Percentiles rank a stretch among this genome's conserved stretches.
Conservation (phyloP, 177 flowering plant genomes). For the Vitis hybrid region DNA sequence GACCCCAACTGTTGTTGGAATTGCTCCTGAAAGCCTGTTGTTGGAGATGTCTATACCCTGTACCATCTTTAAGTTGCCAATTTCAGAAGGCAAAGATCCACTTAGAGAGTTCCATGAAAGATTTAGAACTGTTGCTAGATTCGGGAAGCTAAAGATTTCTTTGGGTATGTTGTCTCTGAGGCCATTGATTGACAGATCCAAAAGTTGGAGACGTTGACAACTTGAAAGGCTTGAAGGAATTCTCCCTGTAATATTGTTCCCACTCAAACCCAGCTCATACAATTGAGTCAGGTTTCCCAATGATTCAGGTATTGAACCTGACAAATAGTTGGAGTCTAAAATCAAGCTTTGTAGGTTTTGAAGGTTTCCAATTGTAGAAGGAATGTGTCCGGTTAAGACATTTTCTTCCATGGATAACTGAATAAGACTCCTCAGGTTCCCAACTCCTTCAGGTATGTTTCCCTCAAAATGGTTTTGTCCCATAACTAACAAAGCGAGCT, state of each 20-base stretch:
- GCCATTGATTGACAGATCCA: conserved; percentile 14
- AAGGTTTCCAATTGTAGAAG: conserved; percentile 16
- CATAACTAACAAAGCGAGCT: conserved; percentile 13
- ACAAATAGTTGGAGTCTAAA: not conserved
- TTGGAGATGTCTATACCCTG: conserved; percentile 9
- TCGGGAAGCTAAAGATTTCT: conserved; percentile 10
- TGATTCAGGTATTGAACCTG: conserved; percentile 18
- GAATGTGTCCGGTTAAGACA: conserved; percentile 18
- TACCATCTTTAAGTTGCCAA: conserved; percentile 15
- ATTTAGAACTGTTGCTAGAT: conserved; percentile 6
- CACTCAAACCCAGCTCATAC: conserved; percentile 7
- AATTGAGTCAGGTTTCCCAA: conserved; percentile 18
- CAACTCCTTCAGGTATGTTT: conserved; percentile 12
- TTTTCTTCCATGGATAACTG: conserved; percentile 5
- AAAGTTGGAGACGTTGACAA: conserved; percentile 4
- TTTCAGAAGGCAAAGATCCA: conserved; percentile 24
- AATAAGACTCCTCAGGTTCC: conserved; percentile 9
- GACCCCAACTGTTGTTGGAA: conserved; percentile 19
- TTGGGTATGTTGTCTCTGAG: conserved; percentile 15
- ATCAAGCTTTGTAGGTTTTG: conserved; percentile 6
- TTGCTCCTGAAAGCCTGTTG: conserved; percentile 17
- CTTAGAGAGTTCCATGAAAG: conserved; percentile 19
- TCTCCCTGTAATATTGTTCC: conserved; percentile 15
- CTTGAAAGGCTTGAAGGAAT: conserved; percentile 18
- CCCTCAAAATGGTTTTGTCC: conserved; percentile 15